These are phyloP conservation scores for Gautieria morchelliformis DNA, from an alignment of 768 basidiomycete genomes.

Conservation along the genomic window DNA sequence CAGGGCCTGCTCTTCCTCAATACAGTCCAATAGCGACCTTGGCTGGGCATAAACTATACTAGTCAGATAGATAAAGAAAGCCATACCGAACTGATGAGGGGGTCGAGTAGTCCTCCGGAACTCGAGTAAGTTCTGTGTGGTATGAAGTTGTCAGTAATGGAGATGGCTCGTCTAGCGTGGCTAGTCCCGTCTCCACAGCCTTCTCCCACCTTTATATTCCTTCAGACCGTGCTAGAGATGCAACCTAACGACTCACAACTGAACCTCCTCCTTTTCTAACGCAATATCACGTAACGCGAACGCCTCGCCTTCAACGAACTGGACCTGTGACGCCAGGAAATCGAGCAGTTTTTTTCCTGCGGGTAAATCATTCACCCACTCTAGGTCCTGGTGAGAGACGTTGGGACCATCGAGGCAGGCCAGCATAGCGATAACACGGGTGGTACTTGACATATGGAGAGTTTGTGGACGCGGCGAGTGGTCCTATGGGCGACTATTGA, in stretches of 20 bases:
- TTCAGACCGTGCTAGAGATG: no score
- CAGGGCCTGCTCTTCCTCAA: not conserved
- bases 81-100: not conserved
- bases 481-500: not conserved
- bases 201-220: not conserved
- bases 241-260: not conserved
- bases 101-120: not conserved
- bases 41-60: not conserved
- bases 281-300: conserved; percentile 8
- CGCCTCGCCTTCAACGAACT: not conserved
- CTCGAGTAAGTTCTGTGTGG: not conserved
- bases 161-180: not conserved
- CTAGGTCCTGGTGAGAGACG: conserved; percentile 20
- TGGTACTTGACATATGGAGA: not conserved
- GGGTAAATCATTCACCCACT: conserved; percentile 25
- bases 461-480: not conserved
- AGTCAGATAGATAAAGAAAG: not conserved
- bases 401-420: conserved; percentile 23
- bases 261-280: not conserved
- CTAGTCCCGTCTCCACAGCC: not conserved
- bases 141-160: not conserved
- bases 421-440: not conserved
- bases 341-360: conserved; percentile 23
- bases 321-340: conserved; percentile 25
- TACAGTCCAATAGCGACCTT: not conserved